A percentile compares a stretch with the other conserved stretches of the same genome.
phyloP scores from a whole-genome alignment of 805 yeast genomes.

The Schizosaccharomyces japonicus region DNA sequence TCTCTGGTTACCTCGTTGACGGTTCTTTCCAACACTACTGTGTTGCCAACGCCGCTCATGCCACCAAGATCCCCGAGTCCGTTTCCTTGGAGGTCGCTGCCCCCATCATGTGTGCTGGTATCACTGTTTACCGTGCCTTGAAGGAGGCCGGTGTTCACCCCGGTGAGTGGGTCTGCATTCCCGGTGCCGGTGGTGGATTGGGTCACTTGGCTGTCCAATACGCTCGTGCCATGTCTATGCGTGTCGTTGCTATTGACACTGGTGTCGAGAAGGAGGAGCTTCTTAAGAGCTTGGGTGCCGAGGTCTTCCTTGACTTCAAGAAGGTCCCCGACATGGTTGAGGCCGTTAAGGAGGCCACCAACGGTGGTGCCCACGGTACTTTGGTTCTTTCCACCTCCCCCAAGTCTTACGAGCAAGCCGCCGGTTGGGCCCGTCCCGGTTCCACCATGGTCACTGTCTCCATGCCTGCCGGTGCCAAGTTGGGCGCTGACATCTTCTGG shows the following conservation, averaged over 20 bases:
- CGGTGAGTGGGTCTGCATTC: constrained; percentile 54
- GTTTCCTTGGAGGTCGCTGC: constrained; percentile 54
- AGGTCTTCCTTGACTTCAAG: constrained; percentile 35
- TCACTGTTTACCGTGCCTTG: constrained; percentile 74
- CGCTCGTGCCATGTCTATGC: constrained; percentile 54
- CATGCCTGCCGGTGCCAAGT: constrained; percentile 58
- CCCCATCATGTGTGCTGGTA: constrained; percentile 77
- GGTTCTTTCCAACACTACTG: constrained; percentile 84
- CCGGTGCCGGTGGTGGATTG: constrained; percentile 65
- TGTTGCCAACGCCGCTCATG: constrained; percentile 69
- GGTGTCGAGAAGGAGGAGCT: constrained; percentile 38
- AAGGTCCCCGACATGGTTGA: constrained; percentile 30
- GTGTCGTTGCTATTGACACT: constrained; percentile 50
- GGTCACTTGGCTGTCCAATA: constrained; percentile 54
- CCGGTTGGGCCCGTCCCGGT: constrained; percentile 34
- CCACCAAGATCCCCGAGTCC: constrained; percentile 53
- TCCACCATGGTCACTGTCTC: constrained; percentile 57
- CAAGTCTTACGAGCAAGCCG: constrained; percentile 37
- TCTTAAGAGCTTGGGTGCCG: constrained; percentile 40
- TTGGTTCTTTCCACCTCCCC: constrained; percentile 55
- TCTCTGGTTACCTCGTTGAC: constrained; percentile 73
- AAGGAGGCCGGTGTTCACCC: constrained; percentile 49
- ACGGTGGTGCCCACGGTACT: constrained; percentile 58
- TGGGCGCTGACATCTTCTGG: constrained; percentile 43
- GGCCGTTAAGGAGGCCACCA: constrained; percentile 32